Evolutionary conservation across 768 basidiomycete species (phyloP).

Genomic region (Clitopilus hobsonii): DNA sequence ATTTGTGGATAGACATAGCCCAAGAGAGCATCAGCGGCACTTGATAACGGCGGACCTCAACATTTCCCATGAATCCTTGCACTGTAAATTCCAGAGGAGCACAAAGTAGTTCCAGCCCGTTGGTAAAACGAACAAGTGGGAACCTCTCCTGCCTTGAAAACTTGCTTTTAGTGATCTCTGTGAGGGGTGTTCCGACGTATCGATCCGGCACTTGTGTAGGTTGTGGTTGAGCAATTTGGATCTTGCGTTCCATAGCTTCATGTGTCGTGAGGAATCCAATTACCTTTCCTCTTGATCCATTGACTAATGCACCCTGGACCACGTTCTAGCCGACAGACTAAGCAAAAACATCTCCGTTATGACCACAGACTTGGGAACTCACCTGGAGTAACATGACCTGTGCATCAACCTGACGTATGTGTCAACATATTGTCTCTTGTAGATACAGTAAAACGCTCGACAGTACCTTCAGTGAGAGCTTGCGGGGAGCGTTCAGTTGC

Average conservation of each 20-base stretch:
- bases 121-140: constrained; percentile 59
- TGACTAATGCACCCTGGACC: constrained; percentile 56
- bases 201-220: not conserved
- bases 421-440: not conserved
- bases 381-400: constrained; percentile 80
- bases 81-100: constrained; percentile 54
- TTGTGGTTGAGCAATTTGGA: constrained; percentile 25
- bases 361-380: not conserved
- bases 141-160: constrained; percentile 22
- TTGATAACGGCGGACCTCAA: constrained; percentile 58
- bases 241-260: constrained; percentile 37
- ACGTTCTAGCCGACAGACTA: constrained; percentile 42
- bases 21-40: constrained; percentile 61
- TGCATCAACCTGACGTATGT: constrained; percentile 48
- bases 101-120: constrained; percentile 43
- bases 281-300: constrained; percentile 60
- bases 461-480: constrained; percentile 44
- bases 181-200: not conserved
- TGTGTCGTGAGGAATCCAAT: constrained; percentile 40
- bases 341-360: not conserved
- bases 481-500: constrained; percentile 41
- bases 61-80: constrained; percentile 46
- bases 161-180: not conserved
- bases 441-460: not conserved
- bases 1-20: constrained; percentile 86